Evolutionary conservation across 1,284 basidiomycete genomes (phyloP).

Genomic region (Farysia itapuensis): DNA sequence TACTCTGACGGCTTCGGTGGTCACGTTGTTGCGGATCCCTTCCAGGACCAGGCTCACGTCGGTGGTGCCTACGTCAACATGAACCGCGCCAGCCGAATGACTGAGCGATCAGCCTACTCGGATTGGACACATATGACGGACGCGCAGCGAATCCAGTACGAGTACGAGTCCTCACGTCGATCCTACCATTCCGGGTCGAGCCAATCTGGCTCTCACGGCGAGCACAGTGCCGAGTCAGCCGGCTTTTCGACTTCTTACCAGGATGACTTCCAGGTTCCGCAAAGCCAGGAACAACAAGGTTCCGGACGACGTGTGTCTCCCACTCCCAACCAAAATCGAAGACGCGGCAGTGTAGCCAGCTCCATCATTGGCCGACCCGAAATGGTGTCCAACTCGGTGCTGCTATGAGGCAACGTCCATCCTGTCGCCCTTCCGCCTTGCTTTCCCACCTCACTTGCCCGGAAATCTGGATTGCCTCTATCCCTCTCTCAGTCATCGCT

Average conservation of each 20-base stretch:
- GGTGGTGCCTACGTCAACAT: constrained; percentile 23
- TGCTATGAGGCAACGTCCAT: no score
- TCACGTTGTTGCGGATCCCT: constrained; percentile 18
- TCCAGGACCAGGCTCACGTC: constrained; percentile 6
- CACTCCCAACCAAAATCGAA: constrained; percentile 1
- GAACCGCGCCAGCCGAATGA: constrained; percentile 40
- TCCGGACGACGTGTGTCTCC: constrained; percentile 6
- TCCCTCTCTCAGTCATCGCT: no score
- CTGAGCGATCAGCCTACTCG: constrained; percentile 33
- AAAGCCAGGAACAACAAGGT: constrained; percentile 18
- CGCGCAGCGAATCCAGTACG: constrained; percentile 43
- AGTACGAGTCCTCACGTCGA: constrained; percentile 38
- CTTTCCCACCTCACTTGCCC: no score
- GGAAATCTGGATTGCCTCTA: no score
- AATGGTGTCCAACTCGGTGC: constrained; percentile 38
- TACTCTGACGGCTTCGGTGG: constrained; percentile 19
- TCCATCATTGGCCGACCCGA: constrained; percentile 36
- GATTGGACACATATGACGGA: constrained; percentile 37
- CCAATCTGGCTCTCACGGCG: constrained; percentile 13
- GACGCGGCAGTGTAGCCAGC: constrained; percentile 28
- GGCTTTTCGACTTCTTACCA: constrained; percentile 22
- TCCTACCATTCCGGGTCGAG: constrained; percentile 19
- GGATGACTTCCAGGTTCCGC: constrained; percentile 24
- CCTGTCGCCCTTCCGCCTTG: no score
- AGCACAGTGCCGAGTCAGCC: constrained; percentile 6